Conservation (phyloP, 108 stramenopile genomes). For the Schizochytrium sp. region DNA sequence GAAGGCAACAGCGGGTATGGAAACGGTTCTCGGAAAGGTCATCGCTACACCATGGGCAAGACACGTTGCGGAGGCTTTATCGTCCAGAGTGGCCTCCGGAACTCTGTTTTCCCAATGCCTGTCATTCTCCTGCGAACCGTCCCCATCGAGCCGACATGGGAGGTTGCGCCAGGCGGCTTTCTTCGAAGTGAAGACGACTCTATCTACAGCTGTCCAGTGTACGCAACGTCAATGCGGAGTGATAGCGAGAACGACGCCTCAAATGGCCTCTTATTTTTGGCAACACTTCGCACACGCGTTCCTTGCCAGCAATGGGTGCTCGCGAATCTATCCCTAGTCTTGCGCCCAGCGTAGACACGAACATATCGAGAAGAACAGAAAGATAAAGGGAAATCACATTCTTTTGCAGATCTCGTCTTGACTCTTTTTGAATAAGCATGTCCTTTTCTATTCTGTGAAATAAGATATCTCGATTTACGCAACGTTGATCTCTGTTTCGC, state of each 20-base stretch:
- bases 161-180: constrained; percentile 66
- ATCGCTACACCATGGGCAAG: constrained; percentile 17
- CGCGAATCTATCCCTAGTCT: constrained; percentile 54
- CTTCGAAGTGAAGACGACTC: constrained; percentile 41
- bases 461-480: no score
- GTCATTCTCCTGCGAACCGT: constrained; percentile 66
- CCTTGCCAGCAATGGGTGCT: constrained; percentile 54
- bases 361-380: not conserved
- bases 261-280: constrained; percentile 35
- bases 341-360: constrained; percentile 54
- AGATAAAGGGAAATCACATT: no score
- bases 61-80: constrained; percentile 31
- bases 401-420: no score
- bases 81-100: constrained; percentile 58
- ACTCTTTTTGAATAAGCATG: no score
- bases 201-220: constrained; percentile 64
- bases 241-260: constrained; percentile 55
- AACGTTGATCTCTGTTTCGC: no score
- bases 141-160: constrained; percentile 55
- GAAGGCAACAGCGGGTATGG: not conserved
- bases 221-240: constrained; percentile 52
- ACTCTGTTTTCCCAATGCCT: constrained; percentile 53
- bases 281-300: constrained; percentile 53
- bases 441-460: no score
- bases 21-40: not conserved